These are phyloP conservation scores for Tephrocybe sp. DNA, from an alignment of 768 basidiomycete species.

Conservation along the genomic window DNA sequence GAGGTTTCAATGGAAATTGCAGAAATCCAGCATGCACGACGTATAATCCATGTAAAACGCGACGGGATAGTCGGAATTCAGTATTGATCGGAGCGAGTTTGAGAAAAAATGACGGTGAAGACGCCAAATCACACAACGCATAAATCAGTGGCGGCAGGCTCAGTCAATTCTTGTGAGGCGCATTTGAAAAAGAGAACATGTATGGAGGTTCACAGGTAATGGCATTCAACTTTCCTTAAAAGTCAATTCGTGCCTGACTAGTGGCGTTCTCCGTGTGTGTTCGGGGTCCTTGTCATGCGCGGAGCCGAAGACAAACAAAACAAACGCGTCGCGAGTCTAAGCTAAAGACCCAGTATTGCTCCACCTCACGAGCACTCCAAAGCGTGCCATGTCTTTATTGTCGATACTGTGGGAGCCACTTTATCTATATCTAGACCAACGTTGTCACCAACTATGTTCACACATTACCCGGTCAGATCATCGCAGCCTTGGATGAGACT, in stretches of 20 bases:
- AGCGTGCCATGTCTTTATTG: conserved; percentile 24
- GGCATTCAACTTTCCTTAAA: conserved; percentile 17
- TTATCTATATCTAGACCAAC: conserved; percentile 1
- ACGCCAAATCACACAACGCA: background rate
- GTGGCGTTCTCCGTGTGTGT: conserved; percentile 22
- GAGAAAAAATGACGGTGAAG: background rate
- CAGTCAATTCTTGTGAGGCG: background rate
- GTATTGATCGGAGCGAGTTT: background rate
- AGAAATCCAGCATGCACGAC: no score
- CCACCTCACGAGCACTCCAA: no score
- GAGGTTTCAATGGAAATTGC: no score
- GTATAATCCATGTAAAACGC: background rate
- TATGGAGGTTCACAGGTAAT: background rate
- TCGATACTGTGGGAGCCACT: conserved; percentile 11
- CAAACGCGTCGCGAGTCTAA: conserved; percentile 50
- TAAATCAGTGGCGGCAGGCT: background rate
- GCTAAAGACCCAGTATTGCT: no score
- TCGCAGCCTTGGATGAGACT: conserved; percentile 42
- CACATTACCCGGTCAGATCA: conserved; percentile 28
- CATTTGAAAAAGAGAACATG: background rate
- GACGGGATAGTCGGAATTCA: background rate
- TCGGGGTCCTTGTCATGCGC: conserved; percentile 21
- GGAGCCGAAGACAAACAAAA: conserved; percentile 31
- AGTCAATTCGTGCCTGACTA: conserved; percentile 6
- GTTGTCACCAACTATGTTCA: conserved; percentile 2